Percentiles rank a stretch among this genome's conserved stretches.
Conservation (phyloP, 768 basidiomycete genomes). For the Trametes gibbosa region DNA sequence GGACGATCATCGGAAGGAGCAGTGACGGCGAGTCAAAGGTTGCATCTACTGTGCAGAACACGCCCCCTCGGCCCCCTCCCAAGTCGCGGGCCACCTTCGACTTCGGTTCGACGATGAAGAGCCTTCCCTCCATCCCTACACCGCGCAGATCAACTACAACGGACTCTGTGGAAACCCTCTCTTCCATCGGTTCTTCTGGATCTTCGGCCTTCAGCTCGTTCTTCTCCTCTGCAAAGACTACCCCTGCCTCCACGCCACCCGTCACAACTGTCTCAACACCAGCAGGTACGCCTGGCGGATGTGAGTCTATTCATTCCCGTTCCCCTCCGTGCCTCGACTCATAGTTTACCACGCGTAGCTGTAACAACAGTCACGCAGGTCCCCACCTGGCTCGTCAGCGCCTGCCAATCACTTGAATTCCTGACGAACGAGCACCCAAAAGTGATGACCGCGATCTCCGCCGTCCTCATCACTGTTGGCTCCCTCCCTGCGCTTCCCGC, state of each 20-base stretch:
- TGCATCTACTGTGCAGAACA: not conserved
- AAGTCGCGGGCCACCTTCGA: constrained; percentile 24
- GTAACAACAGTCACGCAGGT: constrained; percentile 53
- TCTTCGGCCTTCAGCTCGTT: constrained; percentile 14
- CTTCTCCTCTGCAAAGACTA: constrained; percentile 13
- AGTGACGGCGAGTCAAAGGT: constrained; percentile 45
- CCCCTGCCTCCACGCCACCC: constrained; percentile 9
- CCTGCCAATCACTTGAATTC: constrained; percentile 71
- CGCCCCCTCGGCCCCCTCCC: constrained; percentile 14
- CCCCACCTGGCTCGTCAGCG: constrained; percentile 75
- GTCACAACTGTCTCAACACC: constrained; percentile 16
- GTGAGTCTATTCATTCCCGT: constrained; percentile 5
- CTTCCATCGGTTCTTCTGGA: constrained; percentile 16
- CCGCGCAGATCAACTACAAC: constrained; percentile 26
- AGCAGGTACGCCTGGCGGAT: constrained; percentile 18
- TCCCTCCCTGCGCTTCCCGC: constrained; percentile 71
- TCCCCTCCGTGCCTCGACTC: not conserved
- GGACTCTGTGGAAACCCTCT: constrained; percentile 25
- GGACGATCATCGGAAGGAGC: constrained; percentile 47
- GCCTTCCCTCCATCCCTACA: constrained; percentile 25
- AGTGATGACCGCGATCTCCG: constrained; percentile 69
- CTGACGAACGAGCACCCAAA: constrained; percentile 75
- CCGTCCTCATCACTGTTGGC: constrained; percentile 76
- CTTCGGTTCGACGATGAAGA: constrained; percentile 22
- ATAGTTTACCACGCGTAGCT: constrained; percentile 21